These are phyloP conservation scores for Sporothrix schenckii DNA, from an alignment of 2,329 filamentous ascomycete genomes.

Conservation along the genomic window DNA sequence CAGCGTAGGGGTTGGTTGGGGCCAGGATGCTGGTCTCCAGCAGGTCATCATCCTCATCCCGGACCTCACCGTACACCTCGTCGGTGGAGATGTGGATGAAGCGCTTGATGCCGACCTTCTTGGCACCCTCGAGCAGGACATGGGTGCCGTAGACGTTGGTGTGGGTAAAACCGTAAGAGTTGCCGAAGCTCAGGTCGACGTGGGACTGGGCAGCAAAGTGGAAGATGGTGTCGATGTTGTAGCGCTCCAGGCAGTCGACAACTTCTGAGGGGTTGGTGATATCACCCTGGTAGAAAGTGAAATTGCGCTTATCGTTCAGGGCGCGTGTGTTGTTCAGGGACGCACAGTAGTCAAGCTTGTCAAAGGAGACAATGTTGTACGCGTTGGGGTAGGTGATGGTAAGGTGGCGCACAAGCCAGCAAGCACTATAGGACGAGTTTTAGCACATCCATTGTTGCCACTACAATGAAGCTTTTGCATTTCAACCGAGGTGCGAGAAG, in stretches of 20 bases:
- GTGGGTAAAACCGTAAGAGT: conserved; percentile 78
- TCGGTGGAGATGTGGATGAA: conserved; percentile 86
- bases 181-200: conserved; percentile 79
- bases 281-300: conserved; percentile 78
- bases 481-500: not conserved
- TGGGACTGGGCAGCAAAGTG: conserved; percentile 87
- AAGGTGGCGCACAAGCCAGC: conserved; percentile 80
- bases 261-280: conserved; percentile 73
- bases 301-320: conserved; percentile 69
- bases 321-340: conserved; percentile 77
- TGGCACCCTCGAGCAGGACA: conserved; percentile 75
- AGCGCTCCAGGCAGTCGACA: conserved; percentile 67
- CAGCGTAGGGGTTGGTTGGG: conserved; percentile 81
- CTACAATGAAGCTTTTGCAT: not conserved
- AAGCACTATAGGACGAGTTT: conserved; percentile 58
- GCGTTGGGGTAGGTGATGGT: conserved; percentile 70
- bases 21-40: conserved; percentile 73
- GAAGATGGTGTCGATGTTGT: conserved; percentile 77
- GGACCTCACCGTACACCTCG: conserved; percentile 82
- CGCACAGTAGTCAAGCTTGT: conserved; percentile 82
- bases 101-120: conserved; percentile 68
- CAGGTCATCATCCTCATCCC: conserved; percentile 70
- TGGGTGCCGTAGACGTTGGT: conserved; percentile 86
- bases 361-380: conserved; percentile 81
- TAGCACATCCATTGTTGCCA: not conserved